Evolutionary conservation across 2,329 filamentous ascomycete genomes (phyloP).

Genomic region (Corynespora cassiicola): DNA sequence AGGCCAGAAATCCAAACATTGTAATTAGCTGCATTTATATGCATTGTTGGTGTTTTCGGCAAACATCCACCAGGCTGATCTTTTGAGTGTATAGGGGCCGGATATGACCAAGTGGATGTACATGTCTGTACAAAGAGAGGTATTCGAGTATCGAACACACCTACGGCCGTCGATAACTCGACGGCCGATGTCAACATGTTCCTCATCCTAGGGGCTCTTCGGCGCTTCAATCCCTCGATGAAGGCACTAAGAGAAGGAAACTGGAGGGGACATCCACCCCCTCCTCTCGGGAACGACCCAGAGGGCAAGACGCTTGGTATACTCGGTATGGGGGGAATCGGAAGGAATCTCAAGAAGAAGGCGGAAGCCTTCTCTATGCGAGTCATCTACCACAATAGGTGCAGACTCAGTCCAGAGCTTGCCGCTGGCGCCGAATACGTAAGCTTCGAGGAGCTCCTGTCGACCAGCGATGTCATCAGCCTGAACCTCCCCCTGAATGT

Average conservation of each 20-base stretch:
- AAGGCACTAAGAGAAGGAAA: constrained; percentile 67
- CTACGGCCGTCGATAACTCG: constrained; percentile 80
- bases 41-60: too few relatives aligned
- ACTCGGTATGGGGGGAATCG: constrained; percentile 86
- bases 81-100: constrained; percentile 66
- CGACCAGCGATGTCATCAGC: constrained; percentile 76
- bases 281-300: constrained; percentile 75
- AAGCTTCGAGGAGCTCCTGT: constrained; percentile 74
- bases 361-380: constrained; percentile 78
- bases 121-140: constrained; percentile 70
- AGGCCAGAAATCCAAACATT: too few relatives aligned
- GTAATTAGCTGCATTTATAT: too few relatives aligned
- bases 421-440: constrained; percentile 70
- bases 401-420: constrained; percentile 61
- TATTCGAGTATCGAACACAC: constrained; percentile 79
- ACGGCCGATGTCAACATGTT: constrained; percentile 85
- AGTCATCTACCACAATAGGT: constrained; percentile 77
- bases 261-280: constrained; percentile 67
- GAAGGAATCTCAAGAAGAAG: constrained; percentile 76
- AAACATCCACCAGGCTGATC: too few relatives aligned
- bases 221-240: constrained; percentile 75
- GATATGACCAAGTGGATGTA: constrained; percentile 84
- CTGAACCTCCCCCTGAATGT: constrained; percentile 84
- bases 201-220: constrained; percentile 78
- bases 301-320: constrained; percentile 81